phyloP scores from a whole-genome alignment of 208 protist species.

The Crithidia brevicula region DNA sequence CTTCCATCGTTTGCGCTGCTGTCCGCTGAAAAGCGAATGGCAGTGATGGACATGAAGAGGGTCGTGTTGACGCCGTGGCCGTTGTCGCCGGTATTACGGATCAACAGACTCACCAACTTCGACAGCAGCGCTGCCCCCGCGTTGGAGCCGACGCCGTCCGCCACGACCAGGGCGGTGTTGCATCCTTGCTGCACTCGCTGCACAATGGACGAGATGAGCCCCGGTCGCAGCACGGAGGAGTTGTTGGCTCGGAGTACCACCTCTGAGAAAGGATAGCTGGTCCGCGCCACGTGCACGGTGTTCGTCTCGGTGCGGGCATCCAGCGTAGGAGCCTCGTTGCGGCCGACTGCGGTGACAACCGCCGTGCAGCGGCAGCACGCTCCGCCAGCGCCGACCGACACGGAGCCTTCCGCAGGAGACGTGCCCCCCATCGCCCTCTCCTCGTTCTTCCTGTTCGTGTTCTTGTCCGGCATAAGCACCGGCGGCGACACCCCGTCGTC shows the following conservation, averaged over 20 bases:
- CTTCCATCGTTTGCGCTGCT: no score
- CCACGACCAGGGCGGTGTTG: slow-evolving; percentile 35
- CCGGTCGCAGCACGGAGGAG: slow-evolving; percentile 28
- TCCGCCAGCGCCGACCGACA: background rate
- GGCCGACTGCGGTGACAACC: background rate
- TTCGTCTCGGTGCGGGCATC: slow-evolving; percentile 21
- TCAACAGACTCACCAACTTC: slow-evolving; percentile 26
- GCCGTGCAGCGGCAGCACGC: slow-evolving; percentile 6
- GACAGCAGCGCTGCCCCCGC: slow-evolving; percentile 21
- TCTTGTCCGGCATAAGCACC: background rate
- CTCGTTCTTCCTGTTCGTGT: background rate
- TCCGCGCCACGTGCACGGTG: slow-evolving; percentile 2
- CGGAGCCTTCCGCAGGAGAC: no score
- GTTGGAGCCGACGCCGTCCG: slow-evolving; percentile 26
- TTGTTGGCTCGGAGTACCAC: slow-evolving; percentile 33
- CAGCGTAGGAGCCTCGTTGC: background rate
- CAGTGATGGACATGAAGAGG: slow-evolving; percentile 24
- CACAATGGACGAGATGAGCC: slow-evolving; percentile 18
- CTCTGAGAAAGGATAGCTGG: slow-evolving; percentile 30
- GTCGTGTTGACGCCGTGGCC: slow-evolving; percentile 10
- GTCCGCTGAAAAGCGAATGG: slow-evolving; percentile 5
- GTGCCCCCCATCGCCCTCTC: background rate
- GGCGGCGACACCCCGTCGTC: background rate
- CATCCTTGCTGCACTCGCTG: slow-evolving; percentile 31
- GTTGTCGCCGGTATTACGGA: slow-evolving; percentile 23